These are phyloP conservation scores for Suhomyces guaymorum DNA, from an alignment of 1,139 yeast species.

Conservation along the genomic window DNA sequence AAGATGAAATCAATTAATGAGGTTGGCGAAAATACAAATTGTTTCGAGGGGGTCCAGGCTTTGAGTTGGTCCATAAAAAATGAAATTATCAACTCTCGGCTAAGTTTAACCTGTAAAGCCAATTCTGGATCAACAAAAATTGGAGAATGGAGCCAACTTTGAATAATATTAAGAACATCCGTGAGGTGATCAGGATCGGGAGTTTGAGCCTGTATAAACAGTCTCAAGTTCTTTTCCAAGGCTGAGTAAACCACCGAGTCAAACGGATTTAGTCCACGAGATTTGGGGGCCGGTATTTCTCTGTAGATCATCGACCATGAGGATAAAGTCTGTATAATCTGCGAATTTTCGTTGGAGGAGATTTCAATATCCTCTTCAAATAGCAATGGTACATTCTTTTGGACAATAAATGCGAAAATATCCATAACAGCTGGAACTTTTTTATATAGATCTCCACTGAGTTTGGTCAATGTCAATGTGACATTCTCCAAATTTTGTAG, in stretches of 20 bases:
- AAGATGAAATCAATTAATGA: neutral
- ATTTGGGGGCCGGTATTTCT: conserved; percentile 11
- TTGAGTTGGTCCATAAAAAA: conserved; percentile 14
- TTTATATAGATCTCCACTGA: conserved; percentile 2
- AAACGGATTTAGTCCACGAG: conserved; percentile 9
- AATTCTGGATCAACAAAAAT: conserved; percentile 18
- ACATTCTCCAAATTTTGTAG: neutral
- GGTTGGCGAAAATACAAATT: too few species aligned
- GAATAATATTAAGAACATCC: conserved; percentile 14
- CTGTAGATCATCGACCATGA: conserved; percentile 21
- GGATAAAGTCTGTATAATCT: conserved; percentile 12
- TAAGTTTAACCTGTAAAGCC: conserved; percentile 17
- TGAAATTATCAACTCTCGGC: conserved; percentile 22
- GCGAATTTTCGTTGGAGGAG: conserved; percentile 5
- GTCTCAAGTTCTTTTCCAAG: conserved; percentile 6
- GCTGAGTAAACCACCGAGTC: conserved; percentile 14
- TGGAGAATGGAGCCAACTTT: conserved; percentile 19
- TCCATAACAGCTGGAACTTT: conserved; percentile 2
- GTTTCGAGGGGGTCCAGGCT: conserved; percentile 18
- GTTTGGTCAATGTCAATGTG: conserved; percentile 1
- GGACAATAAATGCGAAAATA: conserved; percentile 8
- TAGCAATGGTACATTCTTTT: conserved; percentile 7
- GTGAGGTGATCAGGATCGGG: conserved; percentile 11
- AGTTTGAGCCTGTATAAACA: conserved; percentile 2
- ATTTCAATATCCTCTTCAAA: conserved; percentile 14